phyloP scores from a whole-genome alignment of 805 yeast genomes.

The Candida boleticola region DNA sequence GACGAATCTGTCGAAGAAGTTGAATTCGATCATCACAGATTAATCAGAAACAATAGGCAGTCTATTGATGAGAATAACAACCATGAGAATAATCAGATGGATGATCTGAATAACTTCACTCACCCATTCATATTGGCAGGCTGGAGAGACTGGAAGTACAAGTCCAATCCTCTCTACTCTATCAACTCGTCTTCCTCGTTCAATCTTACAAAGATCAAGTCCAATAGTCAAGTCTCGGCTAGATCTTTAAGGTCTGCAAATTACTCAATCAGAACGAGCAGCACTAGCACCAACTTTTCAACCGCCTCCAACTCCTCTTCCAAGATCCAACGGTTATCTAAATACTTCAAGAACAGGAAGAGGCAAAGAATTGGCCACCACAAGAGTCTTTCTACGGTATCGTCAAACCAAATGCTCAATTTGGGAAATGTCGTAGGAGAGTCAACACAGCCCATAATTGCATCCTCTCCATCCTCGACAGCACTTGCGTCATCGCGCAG shows the following conservation, averaged over 20 bases:
- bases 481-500: neutral
- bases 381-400: neutral
- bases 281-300: constrained; percentile 15
- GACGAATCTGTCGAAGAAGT: constrained; percentile 9
- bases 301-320: constrained; percentile 16
- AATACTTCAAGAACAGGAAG: constrained; percentile 18
- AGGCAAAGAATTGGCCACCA: constrained; percentile 9
- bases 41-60: neutral
- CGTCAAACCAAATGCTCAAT: neutral
- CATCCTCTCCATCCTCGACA: constrained; percentile 2
- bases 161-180: constrained; percentile 63
- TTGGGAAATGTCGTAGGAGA: too few relatives aligned
- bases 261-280: constrained; percentile 6
- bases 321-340: constrained; percentile 15
- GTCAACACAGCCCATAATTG: neutral
- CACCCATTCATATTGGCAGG: constrained; percentile 49
- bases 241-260: constrained; percentile 16
- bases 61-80: neutral
- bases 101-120: too few relatives aligned
- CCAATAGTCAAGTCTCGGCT: constrained; percentile 8
- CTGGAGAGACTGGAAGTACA: constrained; percentile 90
- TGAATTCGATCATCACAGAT: neutral
- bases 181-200: constrained; percentile 1
- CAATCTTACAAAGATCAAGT: constrained; percentile 13
- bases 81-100: neutral